Conservation (phyloP, 169 alveolate species). For the Plasmodium blacklocki region DNA sequence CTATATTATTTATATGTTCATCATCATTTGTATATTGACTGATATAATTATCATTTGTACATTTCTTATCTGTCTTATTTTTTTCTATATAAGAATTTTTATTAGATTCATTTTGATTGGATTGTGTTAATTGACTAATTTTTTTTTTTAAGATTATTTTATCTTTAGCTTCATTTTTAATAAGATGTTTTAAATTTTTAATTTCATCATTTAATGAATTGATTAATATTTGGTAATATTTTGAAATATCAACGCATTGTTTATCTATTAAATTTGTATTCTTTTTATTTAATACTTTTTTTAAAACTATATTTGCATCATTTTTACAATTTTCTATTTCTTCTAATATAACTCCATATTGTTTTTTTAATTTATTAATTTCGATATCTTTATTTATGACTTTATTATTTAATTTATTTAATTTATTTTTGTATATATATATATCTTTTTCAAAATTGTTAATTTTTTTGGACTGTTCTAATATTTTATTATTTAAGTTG, state of each 20-base stretch:
- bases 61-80: neutral
- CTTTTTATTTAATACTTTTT: conserved; percentile 53
- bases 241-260: conserved; percentile 49
- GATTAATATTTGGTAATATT: conserved; percentile 61
- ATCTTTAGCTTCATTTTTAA: conserved; percentile 58
- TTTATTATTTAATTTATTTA: conserved; percentile 28
- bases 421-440: conserved; percentile 61
- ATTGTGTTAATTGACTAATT: neutral
- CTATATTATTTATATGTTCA: neutral
- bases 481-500: conserved; percentile 32
- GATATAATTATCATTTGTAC: neutral
- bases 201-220: conserved; percentile 37
- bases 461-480: conserved; percentile 46
- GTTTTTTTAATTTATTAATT: conserved; percentile 44
- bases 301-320: conserved; percentile 40
- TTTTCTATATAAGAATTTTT: neutral
- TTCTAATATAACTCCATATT: conserved; percentile 31
- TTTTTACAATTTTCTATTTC: conserved; percentile 67
- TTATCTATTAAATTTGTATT: conserved; percentile 40
- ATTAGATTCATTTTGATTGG: conserved; percentile 3
- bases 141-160: conserved; percentile 42
- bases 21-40: neutral
- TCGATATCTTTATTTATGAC: conserved; percentile 46
- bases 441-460: conserved; percentile 57
- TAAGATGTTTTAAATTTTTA: conserved; percentile 39